Evolutionary conservation across 2,329 filamentous ascomycete species (phyloP).

Genomic region (Thelonectria discophora): DNA sequence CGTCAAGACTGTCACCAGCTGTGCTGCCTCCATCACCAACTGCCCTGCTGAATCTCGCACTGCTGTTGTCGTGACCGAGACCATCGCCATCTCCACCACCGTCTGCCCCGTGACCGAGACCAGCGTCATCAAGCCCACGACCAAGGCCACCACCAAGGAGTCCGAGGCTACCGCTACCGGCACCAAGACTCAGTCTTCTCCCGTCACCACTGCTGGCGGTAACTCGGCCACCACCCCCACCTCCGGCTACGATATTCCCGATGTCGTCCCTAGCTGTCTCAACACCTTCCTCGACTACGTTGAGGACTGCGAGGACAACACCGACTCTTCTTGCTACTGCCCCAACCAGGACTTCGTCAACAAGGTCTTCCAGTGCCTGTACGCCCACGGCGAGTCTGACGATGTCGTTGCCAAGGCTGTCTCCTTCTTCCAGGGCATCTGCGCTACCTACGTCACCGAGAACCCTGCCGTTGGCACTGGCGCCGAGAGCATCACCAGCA

Average conservation of each 20-base stretch:
- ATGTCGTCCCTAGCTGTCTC: slow-evolving; percentile 84
- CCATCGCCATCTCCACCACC: slow-evolving; percentile 36
- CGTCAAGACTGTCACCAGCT: slow-evolving; percentile 46
- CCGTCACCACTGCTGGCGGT: slow-evolving; percentile 31
- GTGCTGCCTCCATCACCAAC: slow-evolving; percentile 52
- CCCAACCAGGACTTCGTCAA: slow-evolving; percentile 77
- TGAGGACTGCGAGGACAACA: slow-evolving; percentile 80
- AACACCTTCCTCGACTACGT: slow-evolving; percentile 86
- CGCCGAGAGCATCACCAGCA: slow-evolving; percentile 70
- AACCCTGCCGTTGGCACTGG: slow-evolving; percentile 90
- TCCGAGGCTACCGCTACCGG: slow-evolving; percentile 6
- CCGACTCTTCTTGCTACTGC: slow-evolving; percentile 87
- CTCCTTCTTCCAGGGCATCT: slow-evolving; percentile 90
- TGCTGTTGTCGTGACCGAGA: slow-evolving; percentile 38
- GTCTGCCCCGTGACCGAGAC: slow-evolving; percentile 41
- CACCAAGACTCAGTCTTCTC: slow-evolving; percentile 19
- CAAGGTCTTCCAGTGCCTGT: slow-evolving; percentile 83
- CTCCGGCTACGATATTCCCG: slow-evolving; percentile 55
- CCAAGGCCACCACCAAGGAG: slow-evolving; percentile 29
- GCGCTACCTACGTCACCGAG: slow-evolving; percentile 73
- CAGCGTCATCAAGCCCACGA: slow-evolving; percentile 27
- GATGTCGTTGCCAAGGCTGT: slow-evolving; percentile 75
- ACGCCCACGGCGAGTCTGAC: slow-evolving; percentile 75
- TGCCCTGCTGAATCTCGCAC: slow-evolving; percentile 54
- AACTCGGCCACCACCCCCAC: slow-evolving; percentile 44